phyloP scores from a whole-genome alignment of 371 early-diverging fungal genomes.

The Entomophthora muscae region DNA sequence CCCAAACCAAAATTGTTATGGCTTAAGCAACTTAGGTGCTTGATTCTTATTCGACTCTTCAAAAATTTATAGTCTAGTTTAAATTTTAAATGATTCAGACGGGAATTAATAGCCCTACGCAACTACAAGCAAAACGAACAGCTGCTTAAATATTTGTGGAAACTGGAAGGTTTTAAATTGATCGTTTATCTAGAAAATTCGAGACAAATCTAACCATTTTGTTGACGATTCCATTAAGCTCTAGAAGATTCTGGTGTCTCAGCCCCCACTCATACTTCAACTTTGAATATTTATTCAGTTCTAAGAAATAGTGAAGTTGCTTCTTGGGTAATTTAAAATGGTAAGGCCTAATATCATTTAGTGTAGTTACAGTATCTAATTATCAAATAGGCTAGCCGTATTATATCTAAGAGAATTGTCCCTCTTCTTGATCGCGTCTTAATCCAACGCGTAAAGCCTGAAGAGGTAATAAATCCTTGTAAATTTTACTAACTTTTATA shows the following conservation, averaged over 20 bases:
- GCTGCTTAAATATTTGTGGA: no score
- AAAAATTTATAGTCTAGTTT: no score
- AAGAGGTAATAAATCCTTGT: constrained; percentile 55
- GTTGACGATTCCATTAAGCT: not conserved
- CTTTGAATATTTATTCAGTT: not conserved
- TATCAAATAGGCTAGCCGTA: not conserved
- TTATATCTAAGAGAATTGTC: constrained; percentile 23
- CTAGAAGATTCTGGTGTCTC: not conserved
- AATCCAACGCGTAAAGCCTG: constrained; percentile 88
- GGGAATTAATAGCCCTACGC: no score
- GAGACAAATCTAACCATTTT: not conserved
- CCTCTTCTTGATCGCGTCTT: constrained; percentile 96
- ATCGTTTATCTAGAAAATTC: not conserved
- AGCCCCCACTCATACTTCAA: not conserved
- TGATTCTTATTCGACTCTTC: no score
- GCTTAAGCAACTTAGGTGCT: no score
- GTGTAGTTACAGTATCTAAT: not conserved
- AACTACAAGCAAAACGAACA: no score
- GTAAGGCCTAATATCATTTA: not conserved
- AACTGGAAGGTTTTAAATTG: no score
- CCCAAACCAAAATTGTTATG: no score
- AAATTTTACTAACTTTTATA: constrained; percentile 31
- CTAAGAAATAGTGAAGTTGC: not conserved
- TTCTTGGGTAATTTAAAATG: not conserved
- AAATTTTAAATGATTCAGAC: no score